A percentile compares a stretch with the other conserved stretches of the same genome.
Conservation (phyloP, 1,284 basidiomycete species). For the Cystobasidium pallidum region DNA sequence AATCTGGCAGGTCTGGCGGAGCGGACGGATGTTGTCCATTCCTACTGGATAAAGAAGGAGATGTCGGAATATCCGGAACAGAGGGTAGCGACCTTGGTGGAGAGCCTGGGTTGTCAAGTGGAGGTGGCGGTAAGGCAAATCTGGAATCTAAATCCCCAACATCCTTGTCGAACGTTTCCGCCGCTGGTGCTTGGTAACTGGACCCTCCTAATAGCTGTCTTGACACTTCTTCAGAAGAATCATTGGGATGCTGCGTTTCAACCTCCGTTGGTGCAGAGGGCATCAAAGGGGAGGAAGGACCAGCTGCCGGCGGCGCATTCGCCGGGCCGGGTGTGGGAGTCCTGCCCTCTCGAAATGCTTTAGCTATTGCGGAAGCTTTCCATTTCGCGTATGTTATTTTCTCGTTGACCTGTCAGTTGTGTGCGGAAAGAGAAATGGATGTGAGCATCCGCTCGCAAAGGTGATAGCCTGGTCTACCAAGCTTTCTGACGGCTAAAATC, state of each 20-base stretch:
- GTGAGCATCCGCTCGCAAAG: not conserved
- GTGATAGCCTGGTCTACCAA: no score
- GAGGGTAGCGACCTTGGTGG: constrained; percentile 30
- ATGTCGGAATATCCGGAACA: constrained; percentile 12
- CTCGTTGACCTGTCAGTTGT: constrained; percentile 64
- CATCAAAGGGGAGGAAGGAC: not conserved
- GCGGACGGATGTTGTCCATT: not conserved
- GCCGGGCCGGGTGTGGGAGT: constrained; percentile 64
- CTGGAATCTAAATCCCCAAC: not conserved
- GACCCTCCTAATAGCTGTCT: constrained; percentile 16
- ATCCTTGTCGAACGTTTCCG: constrained; percentile 1
- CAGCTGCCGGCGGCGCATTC: constrained; percentile 14
- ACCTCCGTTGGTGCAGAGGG: constrained; percentile 1
- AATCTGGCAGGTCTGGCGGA: constrained; percentile 44
- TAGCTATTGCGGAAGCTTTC: constrained; percentile 87
- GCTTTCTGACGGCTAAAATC: no score
- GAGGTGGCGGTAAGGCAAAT: constrained; percentile 21
- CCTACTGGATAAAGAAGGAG: not conserved
- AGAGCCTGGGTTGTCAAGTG: not conserved
- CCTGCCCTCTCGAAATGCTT: constrained; percentile 82
- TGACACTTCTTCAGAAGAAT: constrained; percentile 30
- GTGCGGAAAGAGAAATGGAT: not conserved
- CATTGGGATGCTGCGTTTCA: not conserved
- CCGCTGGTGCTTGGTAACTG: not conserved
- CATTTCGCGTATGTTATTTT: constrained; percentile 88